Evolutionary conservation across 2,329 filamentous ascomycete genomes (phyloP), one percentile per base, ranked within the genome.

Genomic region (Dothidotthia symphoricarpi): DNA sequence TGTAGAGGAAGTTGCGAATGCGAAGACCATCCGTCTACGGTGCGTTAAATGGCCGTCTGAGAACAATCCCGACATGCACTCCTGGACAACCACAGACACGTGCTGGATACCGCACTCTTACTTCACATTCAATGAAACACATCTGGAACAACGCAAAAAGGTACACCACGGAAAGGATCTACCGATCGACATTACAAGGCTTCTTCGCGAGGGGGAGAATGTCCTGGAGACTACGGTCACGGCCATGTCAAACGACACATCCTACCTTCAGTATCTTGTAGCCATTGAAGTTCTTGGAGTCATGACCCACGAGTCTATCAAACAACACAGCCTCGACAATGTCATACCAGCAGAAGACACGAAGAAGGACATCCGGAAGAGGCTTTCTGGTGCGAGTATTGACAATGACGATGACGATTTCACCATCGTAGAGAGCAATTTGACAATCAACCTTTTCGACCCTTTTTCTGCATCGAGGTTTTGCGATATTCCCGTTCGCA

Each of bases 121-220:
- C 44, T 73, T 91, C 43, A 72, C 76, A 12, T 63, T 94, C 43
- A 95, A 95, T 51, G 71, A 65, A 0, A 57, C 67, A 1, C 31
- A 49, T 13, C 55, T 77, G 2, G 70, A 80, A 9, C 61, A 88
- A 12, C 78, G 84, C 27, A 78, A 85, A 17, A 88, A 86, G 53
- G 63, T 79, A 1, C 83, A 93, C 45, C 78, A 90, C 55, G 83
- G 82, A 9, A 86, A 83, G 51, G 86, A 94, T 52, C 65, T 88
- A 7, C 83, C 90, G 0, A 71, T 86, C 5, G 88, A 95, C 50
- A 69, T 95, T 16, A 89, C 88, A 2, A 45, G 61, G 1, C 63
- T 78, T 14, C 49, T 94, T 4, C 60, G 55, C 7, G 50, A 67
- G 12, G 88, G 86, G 0, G 57, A 61, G 5, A 95, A 95, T 54